Evolutionary conservation across 2,329 filamentous ascomycete species (phyloP), one percentile per base, ranked within the genome.

Genomic region (Pestalotiopsis sp.): DNA sequence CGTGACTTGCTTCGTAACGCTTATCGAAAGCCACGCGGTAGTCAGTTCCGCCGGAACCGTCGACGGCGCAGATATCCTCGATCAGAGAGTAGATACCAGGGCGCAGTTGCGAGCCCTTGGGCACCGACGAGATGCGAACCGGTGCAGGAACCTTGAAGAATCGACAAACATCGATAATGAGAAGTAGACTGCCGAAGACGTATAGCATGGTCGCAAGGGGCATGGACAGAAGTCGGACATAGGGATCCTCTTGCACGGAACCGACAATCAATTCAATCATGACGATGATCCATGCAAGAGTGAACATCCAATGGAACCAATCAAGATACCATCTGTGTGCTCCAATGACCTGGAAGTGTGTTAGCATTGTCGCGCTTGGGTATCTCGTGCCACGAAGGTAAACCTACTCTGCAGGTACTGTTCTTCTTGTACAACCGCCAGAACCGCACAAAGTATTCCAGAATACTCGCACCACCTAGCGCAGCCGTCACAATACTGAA

Each of bases 241-340:
- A 72, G 0, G 74, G 72, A 45, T 71, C 68, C 23, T 74, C 67
- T 23, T 67, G 74, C 25, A 73, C 66, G 25, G 71, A 74, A 25
- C 73, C 71, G 75, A 86, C 82, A 71, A 88, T 86, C 25, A 88
- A 80, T 72, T 88, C 85, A 63, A 87, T 80, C 84, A 88, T 87
- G 73, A 88, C 81, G 68, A 87, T 83, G 62, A 87, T 80, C 85
- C 86, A 87, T 13, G 83, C 85, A 2, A 87, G 73, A 3, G 83
- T 84, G 61, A 87, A 82, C 71, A 87, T 87, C 86, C 86, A 88
- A 68, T 88, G 86, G 74, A 88, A 88, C 80, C 83, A 87, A 69
- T 89, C 86, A 17, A 88, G 79, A 75, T 85, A 78, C 71, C 69
- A 69, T 39, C 71, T 66, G 17, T 72, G 68, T 3, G 75, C 76